Evolutionary conservation across 1,284 basidiomycete genomes (phyloP).

Genomic region (Leccinum subfulvum): DNA sequence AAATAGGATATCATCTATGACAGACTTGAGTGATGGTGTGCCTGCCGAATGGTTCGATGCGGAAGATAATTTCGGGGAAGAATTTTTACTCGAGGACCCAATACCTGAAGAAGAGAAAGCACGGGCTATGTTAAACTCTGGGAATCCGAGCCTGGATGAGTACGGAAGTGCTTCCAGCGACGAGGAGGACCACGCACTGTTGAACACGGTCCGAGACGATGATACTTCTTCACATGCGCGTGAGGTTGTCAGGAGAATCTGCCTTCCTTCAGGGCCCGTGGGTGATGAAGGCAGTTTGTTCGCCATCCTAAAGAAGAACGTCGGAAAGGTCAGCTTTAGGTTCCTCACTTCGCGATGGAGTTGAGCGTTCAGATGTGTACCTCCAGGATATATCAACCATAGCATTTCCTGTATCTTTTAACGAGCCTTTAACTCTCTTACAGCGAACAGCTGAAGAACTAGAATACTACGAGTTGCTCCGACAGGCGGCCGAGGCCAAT

Average conservation of each 20-base stretch:
- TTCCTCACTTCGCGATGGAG: background rate
- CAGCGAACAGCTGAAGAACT: slow-evolving; percentile 82
- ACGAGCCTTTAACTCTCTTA: slow-evolving; percentile 82
- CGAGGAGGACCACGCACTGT: slow-evolving; percentile 32
- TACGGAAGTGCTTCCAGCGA: slow-evolving; percentile 42
- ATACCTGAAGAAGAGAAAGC: slow-evolving; percentile 45
- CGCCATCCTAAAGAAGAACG: slow-evolving; percentile 86
- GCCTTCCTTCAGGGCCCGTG: slow-evolving; percentile 64
- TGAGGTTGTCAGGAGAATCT: slow-evolving; percentile 53
- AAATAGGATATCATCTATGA: slow-evolving; percentile 51
- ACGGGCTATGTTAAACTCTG: slow-evolving; percentile 39
- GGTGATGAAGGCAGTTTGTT: slow-evolving; percentile 88
- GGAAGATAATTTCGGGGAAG: slow-evolving; percentile 45
- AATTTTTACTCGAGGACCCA: slow-evolving; percentile 56
- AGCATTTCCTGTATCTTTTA: slow-evolving; percentile 83
- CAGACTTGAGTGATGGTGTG: slow-evolving; percentile 53
- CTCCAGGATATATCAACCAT: slow-evolving; percentile 81
- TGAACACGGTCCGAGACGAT: slow-evolving; percentile 12
- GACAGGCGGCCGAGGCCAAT: slow-evolving; percentile 60
- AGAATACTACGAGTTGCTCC: slow-evolving; percentile 74
- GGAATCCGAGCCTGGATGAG: slow-evolving; percentile 41
- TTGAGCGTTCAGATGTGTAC: slow-evolving; percentile 1
- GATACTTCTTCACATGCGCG: slow-evolving; percentile 21
- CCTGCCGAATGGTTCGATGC: slow-evolving; percentile 75
- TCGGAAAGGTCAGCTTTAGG: slow-evolving; percentile 68